Conservation (phyloP, 208 protist species). For the Wallacemonas sp. region DNA sequence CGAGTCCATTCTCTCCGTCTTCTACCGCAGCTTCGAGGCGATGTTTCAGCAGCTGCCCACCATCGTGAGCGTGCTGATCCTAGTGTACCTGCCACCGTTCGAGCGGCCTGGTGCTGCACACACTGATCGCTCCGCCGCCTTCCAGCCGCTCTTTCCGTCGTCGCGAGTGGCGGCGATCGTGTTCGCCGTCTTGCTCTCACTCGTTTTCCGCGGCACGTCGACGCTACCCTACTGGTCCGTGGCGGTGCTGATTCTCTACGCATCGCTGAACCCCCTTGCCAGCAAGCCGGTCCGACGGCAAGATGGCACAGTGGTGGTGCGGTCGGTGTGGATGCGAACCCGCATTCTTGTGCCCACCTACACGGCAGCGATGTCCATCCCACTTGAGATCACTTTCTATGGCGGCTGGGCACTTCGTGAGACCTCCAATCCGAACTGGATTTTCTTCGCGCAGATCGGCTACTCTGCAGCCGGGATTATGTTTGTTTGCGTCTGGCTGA, state of each 20-base stretch:
- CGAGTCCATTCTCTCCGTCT: constrained; percentile 56
- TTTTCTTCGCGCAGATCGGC: constrained; percentile 67
- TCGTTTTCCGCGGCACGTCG: constrained; percentile 40
- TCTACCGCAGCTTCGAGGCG: constrained; percentile 46
- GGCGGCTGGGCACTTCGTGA: constrained; percentile 56
- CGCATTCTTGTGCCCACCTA: constrained; percentile 58
- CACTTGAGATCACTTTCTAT: constrained; percentile 69
- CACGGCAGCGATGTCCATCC: constrained; percentile 33
- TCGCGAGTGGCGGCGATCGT: constrained; percentile 37
- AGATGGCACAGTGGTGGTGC: constrained; percentile 25
- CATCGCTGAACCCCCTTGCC: constrained; percentile 33
- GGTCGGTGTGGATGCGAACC: constrained; percentile 30
- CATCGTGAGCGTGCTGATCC: constrained; percentile 8
- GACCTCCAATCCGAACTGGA: constrained; percentile 73
- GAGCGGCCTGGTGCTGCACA: background rate
- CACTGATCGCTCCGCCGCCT: background rate
- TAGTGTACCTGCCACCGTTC: constrained; percentile 1
- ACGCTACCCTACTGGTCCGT: constrained; percentile 48
- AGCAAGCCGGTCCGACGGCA: constrained; percentile 10
- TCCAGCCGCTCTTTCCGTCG: constrained; percentile 35
- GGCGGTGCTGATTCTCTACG: constrained; percentile 59
- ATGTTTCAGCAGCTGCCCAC: constrained; percentile 58
- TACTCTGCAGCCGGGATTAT: constrained; percentile 28
- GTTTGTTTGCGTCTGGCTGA: constrained; percentile 49
- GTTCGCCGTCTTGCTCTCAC: constrained; percentile 43